phyloP scores from a whole-genome alignment of 768 basidiomycete genomes.

The Kwoniella newhampshirensis region DNA sequence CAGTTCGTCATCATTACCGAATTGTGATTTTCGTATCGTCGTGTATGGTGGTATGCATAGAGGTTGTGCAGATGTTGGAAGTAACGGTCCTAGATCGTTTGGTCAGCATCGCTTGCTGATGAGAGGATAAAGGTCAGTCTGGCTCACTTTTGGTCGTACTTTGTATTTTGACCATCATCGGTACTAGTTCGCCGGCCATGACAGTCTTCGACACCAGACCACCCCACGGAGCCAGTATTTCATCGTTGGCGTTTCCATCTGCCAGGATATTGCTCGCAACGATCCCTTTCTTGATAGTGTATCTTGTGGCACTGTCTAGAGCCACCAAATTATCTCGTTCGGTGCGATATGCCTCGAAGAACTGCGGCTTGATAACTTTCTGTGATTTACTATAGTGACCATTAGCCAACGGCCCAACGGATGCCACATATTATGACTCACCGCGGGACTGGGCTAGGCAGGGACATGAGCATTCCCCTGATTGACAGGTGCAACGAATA shows the following conservation, averaged over 20 bases:
- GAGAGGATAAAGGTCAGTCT: not conserved
- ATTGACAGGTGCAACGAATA: constrained; percentile 83
- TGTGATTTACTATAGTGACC: constrained; percentile 56
- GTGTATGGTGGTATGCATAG: constrained; percentile 30
- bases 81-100: constrained; percentile 27
- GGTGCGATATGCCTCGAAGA: constrained; percentile 56
- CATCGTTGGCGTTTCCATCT: not conserved
- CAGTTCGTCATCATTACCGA: constrained; percentile 10
- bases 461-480: constrained; percentile 77
- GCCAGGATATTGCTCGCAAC: constrained; percentile 14
- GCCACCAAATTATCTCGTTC: constrained; percentile 32
- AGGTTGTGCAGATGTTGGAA: constrained; percentile 29
- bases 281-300: constrained; percentile 34
- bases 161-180: constrained; percentile 45
- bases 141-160: constrained; percentile 22
- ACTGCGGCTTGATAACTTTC: constrained; percentile 81
- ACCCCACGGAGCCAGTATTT: constrained; percentile 31
- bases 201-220: constrained; percentile 33
- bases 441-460: constrained; percentile 81
- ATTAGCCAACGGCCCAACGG: not conserved
- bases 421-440: constrained; percentile 39
- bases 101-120: not conserved
- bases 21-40: not conserved
- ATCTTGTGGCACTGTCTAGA: constrained; percentile 35
- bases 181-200: constrained; percentile 42